Base-by-base conservation (phyloP, 129 eudicot species). In the Helianthus tuberosus region DNA sequence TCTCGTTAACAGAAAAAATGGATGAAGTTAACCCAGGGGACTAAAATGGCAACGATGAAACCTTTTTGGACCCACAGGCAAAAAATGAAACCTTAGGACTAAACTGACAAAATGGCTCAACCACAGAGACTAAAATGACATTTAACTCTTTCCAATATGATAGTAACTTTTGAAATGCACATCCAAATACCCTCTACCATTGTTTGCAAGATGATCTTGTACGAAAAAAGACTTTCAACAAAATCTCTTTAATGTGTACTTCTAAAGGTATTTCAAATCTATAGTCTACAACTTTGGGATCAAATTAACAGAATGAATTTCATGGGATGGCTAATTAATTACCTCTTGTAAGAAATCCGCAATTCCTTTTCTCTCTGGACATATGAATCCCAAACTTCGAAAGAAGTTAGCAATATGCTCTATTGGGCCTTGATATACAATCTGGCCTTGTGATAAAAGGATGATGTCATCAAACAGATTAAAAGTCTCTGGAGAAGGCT, bases 281-380 rank as follows among this genome's bases (percentile, higher is more conserved):
- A 36, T 6, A 36, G 35, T 27, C 47, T 14, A 32, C 23, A 62
- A 62, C 67, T 36, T 35, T 59, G 5, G 50, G 49, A 73, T 6
- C 36, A 29, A 63, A 36, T 27, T 27, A 27, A 27, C 48, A 63
- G 0, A 55, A 36, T 29, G 54, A 72, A 72, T 17, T 39, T 57
- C 32, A 25, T 6, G 15, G 10, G 38, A 27, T 23, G 68, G 29
- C n/a, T 23, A 43, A 38, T 25, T 25, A 60, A 11, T 71, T 87
- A 92, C 98, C 98, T 94, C 98, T 80, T 94, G 98, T 74, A 94
- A 78, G 91, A 94, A 94, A 84, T 94, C 98, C 41, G 98, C 98
- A 66, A 83, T 80, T 55, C 93, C 97, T 75, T 93, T 94, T 78
- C 98, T 83, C 78, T 94, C 83, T 6, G 98, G 98, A 67, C 92